Evolutionary conservation across 768 basidiomycete species (phyloP), one percentile per base, ranked within the genome.

Genomic region (Tulasnella sp.): DNA sequence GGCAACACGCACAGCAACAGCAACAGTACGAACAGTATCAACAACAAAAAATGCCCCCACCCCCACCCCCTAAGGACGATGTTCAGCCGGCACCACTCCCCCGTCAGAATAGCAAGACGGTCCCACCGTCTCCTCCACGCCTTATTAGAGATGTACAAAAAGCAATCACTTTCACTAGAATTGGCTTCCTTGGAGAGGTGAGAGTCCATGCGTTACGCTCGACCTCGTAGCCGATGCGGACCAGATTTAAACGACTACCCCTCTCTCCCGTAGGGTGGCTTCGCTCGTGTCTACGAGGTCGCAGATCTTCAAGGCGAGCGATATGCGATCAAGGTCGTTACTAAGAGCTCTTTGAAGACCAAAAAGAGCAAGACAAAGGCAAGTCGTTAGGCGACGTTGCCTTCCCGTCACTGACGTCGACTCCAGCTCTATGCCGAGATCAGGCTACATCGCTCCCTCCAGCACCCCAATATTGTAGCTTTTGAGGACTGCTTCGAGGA

Each of bases 321-420:
- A 35, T 74, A 82, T 50, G 93, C 93, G 9, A 86, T 93, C 70
- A 97, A 99, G 72, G 92, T 96, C 42, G 84, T 99, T 62, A 86
- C 86, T n/a, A 91, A 93, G 72, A 74, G 77, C 23, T 89, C 87
- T 29, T 77, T 99, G 63, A 86, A 87, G 72, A 90, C 90, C 15
- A 94, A 90, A 73, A 97, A 97, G 69, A 92, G 90, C 21, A 94
- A 94, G 71, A 93, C 91, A 15, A 97, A 97, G 79, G 93, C 90
- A 48, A n/a, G n/a, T n/a, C 51, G 75, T 57, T 51, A 4, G 9
- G 6, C 7, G 6, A 29, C 17, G 8, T 25, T 36, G 21, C 25
- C 49, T 65, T 4, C 65, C 14, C 11, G 1, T n/a, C 19, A 23
- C 5, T 36, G 15, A 25, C 46, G 14, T 48, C 23, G 23, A 29